phyloP scores from a whole-genome alignment of 345 rosid species.

The Syzygium grande region DNA sequence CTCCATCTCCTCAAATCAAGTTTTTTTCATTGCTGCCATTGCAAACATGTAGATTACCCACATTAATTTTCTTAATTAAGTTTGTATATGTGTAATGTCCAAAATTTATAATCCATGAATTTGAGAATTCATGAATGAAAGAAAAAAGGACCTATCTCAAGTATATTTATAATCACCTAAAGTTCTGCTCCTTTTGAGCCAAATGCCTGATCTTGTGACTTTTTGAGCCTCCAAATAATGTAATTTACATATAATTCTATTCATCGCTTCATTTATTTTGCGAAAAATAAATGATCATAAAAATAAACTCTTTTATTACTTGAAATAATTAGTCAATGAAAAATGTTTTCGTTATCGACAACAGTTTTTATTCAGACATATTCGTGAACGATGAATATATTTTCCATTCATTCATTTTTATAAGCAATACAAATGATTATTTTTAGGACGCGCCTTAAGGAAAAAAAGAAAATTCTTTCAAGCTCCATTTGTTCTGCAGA shows the following conservation, averaged over 20 bases:
- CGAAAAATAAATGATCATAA: background rate
- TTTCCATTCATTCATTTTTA: too few species aligned
- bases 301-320: background rate
- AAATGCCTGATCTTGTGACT: background rate
- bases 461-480: background rate
- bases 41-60: background rate
- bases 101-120: background rate
- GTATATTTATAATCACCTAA: background rate
- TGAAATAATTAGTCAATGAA: background rate
- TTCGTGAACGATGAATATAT: too few species aligned
- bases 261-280: background rate
- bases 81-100: background rate
- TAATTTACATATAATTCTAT: background rate
- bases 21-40: background rate
- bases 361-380: background rate
- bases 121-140: background rate
- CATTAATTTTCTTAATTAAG: background rate
- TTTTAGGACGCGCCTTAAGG: background rate
- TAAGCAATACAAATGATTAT: background rate
- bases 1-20: background rate
- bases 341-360: rapidly evolving
- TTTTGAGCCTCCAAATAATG: background rate
- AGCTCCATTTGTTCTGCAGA: too few species aligned
- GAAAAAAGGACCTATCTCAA: background rate
- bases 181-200: background rate